Evolutionary conservation across 2,329 filamentous ascomycete species (phyloP), one percentile per base, ranked within the genome.

Genomic region (Zasmidium angulare): DNA sequence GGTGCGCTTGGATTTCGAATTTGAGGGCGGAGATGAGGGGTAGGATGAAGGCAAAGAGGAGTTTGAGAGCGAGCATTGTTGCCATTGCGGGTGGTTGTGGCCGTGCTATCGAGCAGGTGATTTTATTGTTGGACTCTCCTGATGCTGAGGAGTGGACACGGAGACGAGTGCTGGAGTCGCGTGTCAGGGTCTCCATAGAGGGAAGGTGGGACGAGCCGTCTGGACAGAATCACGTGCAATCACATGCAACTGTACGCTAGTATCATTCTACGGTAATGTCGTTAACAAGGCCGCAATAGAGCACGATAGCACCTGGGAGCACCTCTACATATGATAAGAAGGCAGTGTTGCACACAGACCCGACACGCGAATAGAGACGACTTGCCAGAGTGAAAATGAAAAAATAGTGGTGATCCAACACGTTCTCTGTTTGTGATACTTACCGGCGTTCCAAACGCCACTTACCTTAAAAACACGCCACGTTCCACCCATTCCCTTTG

Each of bases 1-100:
- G 77, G 66, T 87, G 84, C 48, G 92, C 91, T 70, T 85, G 78
- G 62, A 99, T 86, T 72, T 99, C 95, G 83, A 99, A 97, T 81
- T 96, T 97, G 71, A 99, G 86, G 60, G 92, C 92, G 46, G 79
- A 78, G 46, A 79, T 67, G 62, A 80, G 71, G 21, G 78, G 79
- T 19, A 78, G 67, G 7, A 69, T 56, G 58, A 73, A 68, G 6
- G 77, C 66, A n/a, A 80, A 65, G 26, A 78, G 71, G 49, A 79
- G 68, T 59, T 66, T 64, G 55, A 73, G 56, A 53, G 66, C 61
- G 49, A 70, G 60, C 58, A 66, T 65, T 31, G 59, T 55, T 29
- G 55, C 58, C 59, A 61, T 61, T 10, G 46, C n/a, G 6, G 46
- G 46, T 48, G 48, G 11, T 43, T 7, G 36, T 43, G 36, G 36